Evolutionary conservation across 345 rosid genomes (phyloP).

Genomic region (Streptanthus diversifolius): DNA sequence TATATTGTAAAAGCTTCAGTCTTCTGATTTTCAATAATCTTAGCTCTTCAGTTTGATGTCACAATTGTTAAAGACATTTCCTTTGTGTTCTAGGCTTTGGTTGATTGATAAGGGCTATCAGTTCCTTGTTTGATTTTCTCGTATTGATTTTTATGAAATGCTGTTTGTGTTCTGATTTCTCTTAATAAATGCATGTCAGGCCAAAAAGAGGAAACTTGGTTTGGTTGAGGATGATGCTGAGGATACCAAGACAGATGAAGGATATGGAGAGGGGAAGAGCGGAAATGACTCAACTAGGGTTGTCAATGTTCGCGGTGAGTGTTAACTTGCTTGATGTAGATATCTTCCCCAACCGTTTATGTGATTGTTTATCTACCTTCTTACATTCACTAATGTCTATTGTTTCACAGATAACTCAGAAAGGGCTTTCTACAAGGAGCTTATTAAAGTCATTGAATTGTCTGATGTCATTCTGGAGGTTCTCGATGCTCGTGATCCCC

Average conservation of each 20-base stretch:
- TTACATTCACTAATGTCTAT: background rate
- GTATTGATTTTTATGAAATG: background rate
- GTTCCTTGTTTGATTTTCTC: background rate
- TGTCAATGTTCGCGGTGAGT: conserved; percentile 55
- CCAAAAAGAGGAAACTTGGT: conserved; percentile 76
- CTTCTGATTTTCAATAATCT: background rate
- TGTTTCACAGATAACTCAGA: conserved; percentile 69
- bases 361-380: background rate
- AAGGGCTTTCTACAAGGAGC: conserved; percentile 89
- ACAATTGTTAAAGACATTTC: background rate
- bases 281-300: conserved; percentile 25
- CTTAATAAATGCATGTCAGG: conserved; percentile 35
- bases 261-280: conserved; percentile 18
- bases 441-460: conserved; percentile 83
- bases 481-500: conserved; percentile 92
- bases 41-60: background rate
- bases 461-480: conserved; percentile 96
- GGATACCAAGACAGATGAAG: conserved; percentile 38
- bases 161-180: conserved; percentile 3
- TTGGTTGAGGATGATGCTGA: conserved; percentile 42
- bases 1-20: background rate
- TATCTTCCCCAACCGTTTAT: background rate
- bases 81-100: background rate
- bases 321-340: no score
- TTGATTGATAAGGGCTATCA: background rate